phyloP scores from a whole-genome alignment of 2,329 filamentous ascomycete genomes.

The Leptographium lundbergii region DNA sequence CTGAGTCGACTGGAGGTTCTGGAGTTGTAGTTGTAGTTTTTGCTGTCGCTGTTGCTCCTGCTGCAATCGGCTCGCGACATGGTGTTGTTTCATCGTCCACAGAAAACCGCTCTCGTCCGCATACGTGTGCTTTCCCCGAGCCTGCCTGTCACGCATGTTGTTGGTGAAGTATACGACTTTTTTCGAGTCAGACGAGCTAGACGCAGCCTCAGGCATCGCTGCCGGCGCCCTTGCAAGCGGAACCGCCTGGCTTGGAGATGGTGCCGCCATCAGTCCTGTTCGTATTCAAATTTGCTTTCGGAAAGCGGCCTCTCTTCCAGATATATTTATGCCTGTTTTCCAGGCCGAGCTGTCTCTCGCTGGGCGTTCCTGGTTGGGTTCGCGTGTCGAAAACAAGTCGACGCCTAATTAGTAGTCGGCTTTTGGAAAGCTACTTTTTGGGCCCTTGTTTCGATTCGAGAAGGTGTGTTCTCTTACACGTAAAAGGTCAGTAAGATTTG shows the following conservation, averaged over 20 bases:
- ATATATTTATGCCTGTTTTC: not conserved
- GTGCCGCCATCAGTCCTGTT: not conserved
- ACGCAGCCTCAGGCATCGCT: not conserved
- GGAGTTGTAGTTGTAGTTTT: not conserved
- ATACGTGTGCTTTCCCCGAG: constrained; percentile 41
- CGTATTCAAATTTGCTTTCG: not conserved
- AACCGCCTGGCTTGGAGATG: not conserved
- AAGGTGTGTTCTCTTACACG: no score
- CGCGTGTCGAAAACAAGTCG: no score
- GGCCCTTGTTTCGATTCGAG: no score
- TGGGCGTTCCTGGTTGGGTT: no score
- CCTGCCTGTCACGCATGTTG: constrained; percentile 44
- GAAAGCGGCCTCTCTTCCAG: no score
- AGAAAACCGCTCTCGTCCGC: constrained; percentile 3
- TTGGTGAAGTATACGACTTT: constrained; percentile 24
- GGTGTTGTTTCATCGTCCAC: not conserved
- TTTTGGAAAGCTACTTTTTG: no score
- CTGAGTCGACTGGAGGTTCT: not conserved
- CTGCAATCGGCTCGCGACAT: not conserved
- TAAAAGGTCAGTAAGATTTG: no score
- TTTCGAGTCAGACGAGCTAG: not conserved
- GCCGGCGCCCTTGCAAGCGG: not conserved
- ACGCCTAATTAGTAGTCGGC: no score
- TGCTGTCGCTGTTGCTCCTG: not conserved
- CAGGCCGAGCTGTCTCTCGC: not conserved